Evolutionary conservation across 1,284 basidiomycete genomes (phyloP).

Genomic region (Irpex lacteus): DNA sequence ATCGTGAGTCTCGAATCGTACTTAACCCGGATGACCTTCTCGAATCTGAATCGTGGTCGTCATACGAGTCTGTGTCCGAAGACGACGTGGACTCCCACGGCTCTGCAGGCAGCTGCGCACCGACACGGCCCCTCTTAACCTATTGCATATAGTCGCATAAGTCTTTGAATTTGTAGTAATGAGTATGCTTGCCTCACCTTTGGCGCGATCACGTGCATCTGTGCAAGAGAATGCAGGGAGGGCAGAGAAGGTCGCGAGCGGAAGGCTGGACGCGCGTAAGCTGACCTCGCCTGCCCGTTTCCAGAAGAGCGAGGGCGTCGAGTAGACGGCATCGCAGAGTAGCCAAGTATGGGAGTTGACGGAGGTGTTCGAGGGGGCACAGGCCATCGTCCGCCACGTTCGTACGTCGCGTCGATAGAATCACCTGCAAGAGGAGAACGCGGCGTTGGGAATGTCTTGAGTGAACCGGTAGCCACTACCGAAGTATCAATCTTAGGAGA

Average conservation of each 20-base stretch:
- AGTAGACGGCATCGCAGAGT: conserved; percentile 13
- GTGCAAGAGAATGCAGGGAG: conserved; percentile 55
- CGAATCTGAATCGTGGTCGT: conserved; percentile 15
- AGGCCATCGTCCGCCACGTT: conserved; percentile 13
- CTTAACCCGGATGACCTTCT: conserved; percentile 25
- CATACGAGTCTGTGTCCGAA: conserved; percentile 5
- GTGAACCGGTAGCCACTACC: neutral
- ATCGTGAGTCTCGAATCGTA: conserved; percentile 28
- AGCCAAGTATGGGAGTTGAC: conserved; percentile 17
- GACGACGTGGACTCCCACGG: conserved; percentile 13
- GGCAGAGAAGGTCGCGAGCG: conserved; percentile 61
- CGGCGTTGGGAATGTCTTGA: neutral
- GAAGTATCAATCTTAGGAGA: neutral
- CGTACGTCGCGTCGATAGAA: conserved; percentile 2
- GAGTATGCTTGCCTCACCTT: conserved; percentile 42
- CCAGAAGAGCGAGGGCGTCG: conserved; percentile 34
- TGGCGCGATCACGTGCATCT: conserved; percentile 50
- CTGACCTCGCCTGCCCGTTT: conserved; percentile 44
- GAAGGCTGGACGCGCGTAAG: conserved; percentile 59
- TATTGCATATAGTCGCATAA: conserved; percentile 2
- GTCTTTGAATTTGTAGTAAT: neutral
- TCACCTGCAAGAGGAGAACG: conserved; percentile 6
- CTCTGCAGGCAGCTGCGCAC: conserved; percentile 18
- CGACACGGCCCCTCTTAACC: conserved; percentile 20
- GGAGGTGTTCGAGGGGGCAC: conserved; percentile 18